Conservation (phyloP, 2,329 filamentous ascomycete species). For the Paecilomyces sp. region DNA sequence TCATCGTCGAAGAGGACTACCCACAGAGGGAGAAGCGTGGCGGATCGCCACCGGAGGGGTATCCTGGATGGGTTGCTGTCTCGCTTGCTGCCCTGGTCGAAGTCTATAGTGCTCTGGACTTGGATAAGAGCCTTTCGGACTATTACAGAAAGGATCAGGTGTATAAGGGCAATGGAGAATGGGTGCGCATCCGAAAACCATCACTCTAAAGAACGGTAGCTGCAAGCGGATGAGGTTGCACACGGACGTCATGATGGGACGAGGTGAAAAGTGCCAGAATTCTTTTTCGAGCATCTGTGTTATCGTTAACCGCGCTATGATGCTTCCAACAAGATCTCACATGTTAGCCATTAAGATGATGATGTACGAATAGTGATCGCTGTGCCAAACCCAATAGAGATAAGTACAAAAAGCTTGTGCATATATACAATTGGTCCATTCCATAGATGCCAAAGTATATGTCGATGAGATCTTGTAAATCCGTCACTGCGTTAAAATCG, state of each 20-base stretch:
- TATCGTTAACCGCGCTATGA: too few relatives aligned
- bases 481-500: not conserved
- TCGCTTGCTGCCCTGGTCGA: slow-evolving; percentile 18
- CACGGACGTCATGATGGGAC: not conserved
- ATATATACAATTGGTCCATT: not conserved
- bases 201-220: not conserved
- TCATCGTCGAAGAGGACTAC: slow-evolving; percentile 22
- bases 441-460: not conserved
- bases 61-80: slow-evolving; percentile 19
- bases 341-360: not conserved
- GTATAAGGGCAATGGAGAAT: slow-evolving; percentile 18
- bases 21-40: slow-evolving; percentile 15
- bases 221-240: not conserved
- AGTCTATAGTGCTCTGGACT: slow-evolving; percentile 17
- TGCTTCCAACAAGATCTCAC: too few relatives aligned
- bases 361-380: not conserved
- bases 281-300: too few relatives aligned
- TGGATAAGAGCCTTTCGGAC: slow-evolving; percentile 14
- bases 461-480: not conserved
- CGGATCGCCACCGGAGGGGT: slow-evolving; percentile 8
- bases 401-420: not conserved
- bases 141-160: slow-evolving; percentile 16
- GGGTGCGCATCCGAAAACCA: slow-evolving; percentile 4
- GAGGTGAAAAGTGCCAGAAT: not conserved
- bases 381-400: not conserved